Conservation (phyloP, 1,284 basidiomycete species). For the Cutaneotrichosporon daszewskae region DNA sequence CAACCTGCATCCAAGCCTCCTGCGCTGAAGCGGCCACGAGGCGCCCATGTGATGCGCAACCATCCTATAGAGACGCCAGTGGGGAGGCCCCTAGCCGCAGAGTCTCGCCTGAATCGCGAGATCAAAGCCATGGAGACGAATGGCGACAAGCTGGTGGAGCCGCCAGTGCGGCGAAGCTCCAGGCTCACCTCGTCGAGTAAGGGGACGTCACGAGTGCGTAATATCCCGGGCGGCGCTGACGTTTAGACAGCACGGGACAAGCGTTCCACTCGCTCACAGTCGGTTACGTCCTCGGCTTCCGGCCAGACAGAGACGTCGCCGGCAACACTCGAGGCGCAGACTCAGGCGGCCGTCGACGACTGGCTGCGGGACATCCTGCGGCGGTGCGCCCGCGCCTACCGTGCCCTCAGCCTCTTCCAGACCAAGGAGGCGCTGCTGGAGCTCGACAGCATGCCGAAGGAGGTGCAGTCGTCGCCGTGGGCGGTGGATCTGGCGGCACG, state of each 20-base stretch:
- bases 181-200: conserved; percentile 28
- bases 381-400: conserved; percentile 69
- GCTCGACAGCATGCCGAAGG: conserved; percentile 67
- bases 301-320: conserved; percentile 60
- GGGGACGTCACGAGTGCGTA: conserved; percentile 12
- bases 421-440: conserved; percentile 66
- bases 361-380: conserved; percentile 75
- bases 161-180: conserved; percentile 32
- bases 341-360: conserved; percentile 69
- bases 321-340: conserved; percentile 60
- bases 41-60: conserved; percentile 9
- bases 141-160: conserved; percentile 23
- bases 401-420: conserved; percentile 67
- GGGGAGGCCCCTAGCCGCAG: conserved; percentile 8
- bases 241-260: conserved; percentile 18
- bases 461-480: conserved; percentile 67
- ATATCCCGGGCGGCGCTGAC: too few relatives aligned
- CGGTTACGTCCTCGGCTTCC: conserved; percentile 54
- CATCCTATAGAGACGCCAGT: conserved; percentile 6
- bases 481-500: conserved; percentile 74
- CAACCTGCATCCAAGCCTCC: conserved; percentile 31
- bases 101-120: conserved; percentile 25
- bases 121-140: conserved; percentile 29
- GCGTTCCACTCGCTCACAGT: conserved; percentile 30
- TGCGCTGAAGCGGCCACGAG: conserved; percentile 42